Percentiles rank a stretch among this genome's conserved stretches.
phyloP scores from a whole-genome alignment of 2,329 filamentous ascomycete genomes.

The Parascedosporium putredinis region DNA sequence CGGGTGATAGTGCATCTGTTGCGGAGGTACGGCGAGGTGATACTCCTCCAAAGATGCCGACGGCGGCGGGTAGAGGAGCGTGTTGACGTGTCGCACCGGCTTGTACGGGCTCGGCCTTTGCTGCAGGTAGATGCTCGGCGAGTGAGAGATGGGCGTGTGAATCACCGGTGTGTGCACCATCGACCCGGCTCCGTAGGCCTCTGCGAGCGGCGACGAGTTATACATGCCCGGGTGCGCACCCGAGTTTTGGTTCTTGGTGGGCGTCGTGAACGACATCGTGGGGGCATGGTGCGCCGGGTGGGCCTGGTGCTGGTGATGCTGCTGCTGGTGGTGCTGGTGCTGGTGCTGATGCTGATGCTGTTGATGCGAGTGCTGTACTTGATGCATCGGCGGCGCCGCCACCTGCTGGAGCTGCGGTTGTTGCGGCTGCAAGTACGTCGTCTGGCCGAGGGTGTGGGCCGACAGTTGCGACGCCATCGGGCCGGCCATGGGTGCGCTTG shows the following conservation, averaged over 20 bases:
- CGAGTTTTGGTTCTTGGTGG: conserved; percentile 43
- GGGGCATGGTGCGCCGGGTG: background rate
- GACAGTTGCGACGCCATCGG: conserved; percentile 22
- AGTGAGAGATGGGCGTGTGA: conserved; percentile 62
- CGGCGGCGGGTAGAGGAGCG: conserved; percentile 79
- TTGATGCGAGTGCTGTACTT: no score
- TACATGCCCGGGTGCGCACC: conserved; percentile 39
- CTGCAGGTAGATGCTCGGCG: conserved; percentile 77
- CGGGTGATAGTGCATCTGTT: conserved; percentile 76
- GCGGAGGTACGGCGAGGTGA: conserved; percentile 48
- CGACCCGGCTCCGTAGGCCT: conserved; percentile 44
- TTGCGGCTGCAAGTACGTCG: conserved; percentile 12
- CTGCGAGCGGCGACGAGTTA: conserved; percentile 60
- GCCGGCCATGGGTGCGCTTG: conserved; percentile 28
- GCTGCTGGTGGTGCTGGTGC: conserved; percentile 3
- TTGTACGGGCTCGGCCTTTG: conserved; percentile 88
- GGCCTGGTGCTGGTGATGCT: conserved; percentile 14
- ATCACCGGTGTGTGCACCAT: conserved; percentile 44
- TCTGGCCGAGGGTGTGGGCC: conserved; percentile 8
- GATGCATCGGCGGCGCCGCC: no score
- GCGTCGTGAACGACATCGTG: conserved; percentile 35
- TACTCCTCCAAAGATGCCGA: conserved; percentile 69
- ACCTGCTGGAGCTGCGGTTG: conserved; percentile 10
- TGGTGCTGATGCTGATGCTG: background rate
- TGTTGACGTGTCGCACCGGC: conserved; percentile 80